Conservation (phyloP, 139 green algal genomes). For the Pseudopediastrum boryanum region DNA sequence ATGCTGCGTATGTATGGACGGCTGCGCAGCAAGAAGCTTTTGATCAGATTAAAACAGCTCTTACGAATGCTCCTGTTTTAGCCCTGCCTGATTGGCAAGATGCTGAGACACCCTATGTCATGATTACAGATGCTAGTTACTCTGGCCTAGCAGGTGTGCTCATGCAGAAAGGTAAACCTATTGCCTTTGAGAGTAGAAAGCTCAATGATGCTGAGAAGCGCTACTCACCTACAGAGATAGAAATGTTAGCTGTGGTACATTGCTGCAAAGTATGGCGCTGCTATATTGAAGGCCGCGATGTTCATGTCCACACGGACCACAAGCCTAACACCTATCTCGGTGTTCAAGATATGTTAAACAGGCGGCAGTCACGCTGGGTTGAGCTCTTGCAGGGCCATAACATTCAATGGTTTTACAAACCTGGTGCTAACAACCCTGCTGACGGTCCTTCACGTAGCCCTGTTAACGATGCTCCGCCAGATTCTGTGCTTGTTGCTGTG, state of each 20-base stretch:
- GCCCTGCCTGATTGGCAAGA: constrained; percentile 23
- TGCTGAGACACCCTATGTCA: background rate
- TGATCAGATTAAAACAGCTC: constrained; percentile 19
- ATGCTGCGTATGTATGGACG: constrained; percentile 31
- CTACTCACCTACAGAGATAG: constrained; percentile 11
- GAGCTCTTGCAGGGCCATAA: background rate
- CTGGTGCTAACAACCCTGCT: background rate
- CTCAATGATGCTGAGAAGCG: background rate
- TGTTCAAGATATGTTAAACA: background rate
- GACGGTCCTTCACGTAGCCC: background rate
- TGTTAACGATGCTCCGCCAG: background rate
- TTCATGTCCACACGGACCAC: constrained; percentile 22
- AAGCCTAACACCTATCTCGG: constrained; percentile 14
- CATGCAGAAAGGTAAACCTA: background rate
- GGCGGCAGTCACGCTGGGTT: constrained; percentile 3
- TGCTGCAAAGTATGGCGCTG: background rate
- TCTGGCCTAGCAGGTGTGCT: background rate
- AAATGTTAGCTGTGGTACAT: constrained; percentile 22
- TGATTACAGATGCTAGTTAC: constrained; percentile 7
- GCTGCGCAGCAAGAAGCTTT: constrained; percentile 22
- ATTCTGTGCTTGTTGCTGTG: background rate
- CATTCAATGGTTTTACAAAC: constrained; percentile 3
- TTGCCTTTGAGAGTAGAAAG: constrained; percentile 15
- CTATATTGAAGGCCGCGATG: constrained; percentile 20
- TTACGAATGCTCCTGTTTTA: constrained; percentile 38